Evolutionary conservation across 2,329 filamentous ascomycete genomes (phyloP).

Genomic region (Epicoccum nigrum): DNA sequence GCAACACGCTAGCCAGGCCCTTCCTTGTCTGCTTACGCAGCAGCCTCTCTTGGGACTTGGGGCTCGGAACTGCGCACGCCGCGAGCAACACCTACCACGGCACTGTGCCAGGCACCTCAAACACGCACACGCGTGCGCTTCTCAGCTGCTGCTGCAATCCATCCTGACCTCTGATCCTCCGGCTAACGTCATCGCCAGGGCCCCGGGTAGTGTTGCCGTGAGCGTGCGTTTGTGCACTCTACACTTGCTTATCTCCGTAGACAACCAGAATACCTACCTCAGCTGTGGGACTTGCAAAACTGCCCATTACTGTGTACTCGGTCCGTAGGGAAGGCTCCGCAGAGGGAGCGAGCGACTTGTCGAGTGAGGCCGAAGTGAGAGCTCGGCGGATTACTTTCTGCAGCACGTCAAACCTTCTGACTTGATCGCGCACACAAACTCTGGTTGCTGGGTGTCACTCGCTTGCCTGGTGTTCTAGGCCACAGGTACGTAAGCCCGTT

Average conservation of each 20-base stretch:
- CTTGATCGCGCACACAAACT: conserved; percentile 7
- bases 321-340: too few relatives aligned
- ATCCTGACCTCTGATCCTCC: background rate
- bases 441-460: conserved; percentile 15
- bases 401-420: conserved; percentile 9
- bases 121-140: conserved; percentile 1
- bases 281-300: conserved; percentile 1
- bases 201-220: background rate
- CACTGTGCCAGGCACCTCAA: conserved; percentile 7
- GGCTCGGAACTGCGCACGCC: background rate
- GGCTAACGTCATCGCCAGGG: conserved; percentile 1
- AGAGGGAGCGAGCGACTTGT: conserved; percentile 5
- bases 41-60: background rate
- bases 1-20: conserved; percentile 15
- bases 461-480: conserved; percentile 13
- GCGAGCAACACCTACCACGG: conserved; percentile 6
- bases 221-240: background rate
- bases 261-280: background rate
- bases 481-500: conserved; percentile 6
- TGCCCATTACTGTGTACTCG: conserved; percentile 5
- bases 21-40: conserved; percentile 8
- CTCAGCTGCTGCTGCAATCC: conserved; percentile 2
- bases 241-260: background rate
- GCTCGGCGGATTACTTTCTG: conserved; percentile 4
- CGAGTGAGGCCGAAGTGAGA: conserved; percentile 8